Conservation (phyloP, 1,139 yeast species). For the Sugiyamaella grinbergsii region DNA sequence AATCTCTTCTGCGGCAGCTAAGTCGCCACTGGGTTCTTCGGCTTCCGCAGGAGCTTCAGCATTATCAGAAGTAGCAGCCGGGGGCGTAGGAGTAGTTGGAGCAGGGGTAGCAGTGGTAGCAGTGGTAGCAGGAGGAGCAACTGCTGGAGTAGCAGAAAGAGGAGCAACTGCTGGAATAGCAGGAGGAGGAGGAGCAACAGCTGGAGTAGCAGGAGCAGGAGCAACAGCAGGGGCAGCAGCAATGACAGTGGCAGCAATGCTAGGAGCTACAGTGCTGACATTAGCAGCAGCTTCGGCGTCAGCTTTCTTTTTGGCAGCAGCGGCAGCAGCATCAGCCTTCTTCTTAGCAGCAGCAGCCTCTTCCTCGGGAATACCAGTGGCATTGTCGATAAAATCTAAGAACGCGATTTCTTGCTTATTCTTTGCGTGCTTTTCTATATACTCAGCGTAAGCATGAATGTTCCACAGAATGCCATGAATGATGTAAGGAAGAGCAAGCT, state of each 20-base stretch:
- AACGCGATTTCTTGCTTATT: slow-evolving; percentile 19
- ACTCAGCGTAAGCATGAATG: slow-evolving; percentile 19
- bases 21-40: slow-evolving; percentile 9
- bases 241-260: background rate
- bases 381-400: slow-evolving; percentile 16
- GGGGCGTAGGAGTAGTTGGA: slow-evolving; percentile 1
- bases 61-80: slow-evolving; percentile 1
- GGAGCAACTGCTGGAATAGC: slow-evolving; percentile 12
- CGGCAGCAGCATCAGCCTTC: slow-evolving; percentile 14
- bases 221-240: slow-evolving; percentile 6
- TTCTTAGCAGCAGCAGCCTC: slow-evolving; percentile 17
- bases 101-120: slow-evolving; percentile 13
- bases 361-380: slow-evolving; percentile 21
- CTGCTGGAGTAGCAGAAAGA: background rate
- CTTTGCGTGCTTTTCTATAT: slow-evolving; percentile 15
- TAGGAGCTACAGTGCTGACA: slow-evolving; percentile 7
- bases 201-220: slow-evolving; percentile 7
- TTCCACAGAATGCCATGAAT: slow-evolving; percentile 20
- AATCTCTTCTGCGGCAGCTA: slow-evolving; percentile 13
- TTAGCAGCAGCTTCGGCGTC: slow-evolving; percentile 10
- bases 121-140: background rate
- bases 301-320: slow-evolving; percentile 11
- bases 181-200: slow-evolving; percentile 6
- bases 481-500: slow-evolving; percentile 17
- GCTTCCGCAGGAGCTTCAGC: slow-evolving; percentile 1